phyloP scores from a whole-genome alignment of 2,329 filamentous ascomycete species.

The Purpureocillium lavendulum region DNA sequence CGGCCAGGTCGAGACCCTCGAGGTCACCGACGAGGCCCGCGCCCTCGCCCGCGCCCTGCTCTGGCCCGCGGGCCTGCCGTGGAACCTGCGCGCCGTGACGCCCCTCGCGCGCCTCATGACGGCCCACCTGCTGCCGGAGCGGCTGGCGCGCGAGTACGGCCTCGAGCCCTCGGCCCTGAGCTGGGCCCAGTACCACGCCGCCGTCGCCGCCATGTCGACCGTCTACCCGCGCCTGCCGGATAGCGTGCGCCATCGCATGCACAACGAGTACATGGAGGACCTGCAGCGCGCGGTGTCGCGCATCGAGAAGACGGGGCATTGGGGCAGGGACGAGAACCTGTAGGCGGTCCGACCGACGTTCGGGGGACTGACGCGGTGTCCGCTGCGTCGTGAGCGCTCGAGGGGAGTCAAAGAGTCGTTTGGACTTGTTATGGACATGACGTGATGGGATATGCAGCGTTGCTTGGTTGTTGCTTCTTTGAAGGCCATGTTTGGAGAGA shows the following conservation, averaged over 20 bases:
- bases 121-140: slow-evolving; percentile 6
- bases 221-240: slow-evolving; percentile 9
- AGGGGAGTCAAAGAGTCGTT: too few species aligned
- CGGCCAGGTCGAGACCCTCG: slow-evolving; percentile 20
- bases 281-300: slow-evolving; percentile 12
- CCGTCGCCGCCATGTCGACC: not conserved
- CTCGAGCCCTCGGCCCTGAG: slow-evolving; percentile 10
- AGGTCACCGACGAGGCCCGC: slow-evolving; percentile 21
- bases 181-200: slow-evolving; percentile 12
- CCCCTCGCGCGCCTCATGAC: slow-evolving; percentile 12
- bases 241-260: slow-evolving; percentile 11
- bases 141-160: slow-evolving; percentile 15
- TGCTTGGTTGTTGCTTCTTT: too few species aligned
- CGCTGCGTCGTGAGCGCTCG: too few species aligned
- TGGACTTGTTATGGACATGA: too few species aligned
- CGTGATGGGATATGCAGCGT: too few species aligned
- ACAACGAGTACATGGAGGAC: slow-evolving; percentile 15
- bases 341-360: too few species aligned
- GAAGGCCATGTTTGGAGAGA: too few species aligned
- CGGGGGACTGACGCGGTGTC: too few species aligned
- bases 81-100: slow-evolving; percentile 10
- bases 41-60: slow-evolving; percentile 14
- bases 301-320: slow-evolving; percentile 11
- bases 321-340: not conserved
- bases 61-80: slow-evolving; percentile 14